These are phyloP conservation scores for Trichomonascaceae sp. DNA, from an alignment of 1,139 yeast species.

Conservation along the genomic window DNA sequence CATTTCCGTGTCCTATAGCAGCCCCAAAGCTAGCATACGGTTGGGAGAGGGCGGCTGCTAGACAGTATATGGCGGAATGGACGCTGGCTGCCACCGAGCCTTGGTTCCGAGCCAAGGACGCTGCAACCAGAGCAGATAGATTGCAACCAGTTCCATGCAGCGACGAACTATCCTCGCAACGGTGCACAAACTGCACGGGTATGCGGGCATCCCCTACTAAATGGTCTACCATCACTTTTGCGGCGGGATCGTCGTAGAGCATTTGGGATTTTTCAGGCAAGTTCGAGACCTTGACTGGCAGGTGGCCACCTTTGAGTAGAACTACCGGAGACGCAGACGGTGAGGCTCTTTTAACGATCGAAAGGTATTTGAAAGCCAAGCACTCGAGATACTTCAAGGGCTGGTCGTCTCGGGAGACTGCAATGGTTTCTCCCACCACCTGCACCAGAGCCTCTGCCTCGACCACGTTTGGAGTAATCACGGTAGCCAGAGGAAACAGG, in stretches of 20 bases:
- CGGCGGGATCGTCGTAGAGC: neutral
- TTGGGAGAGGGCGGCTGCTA: too few species aligned
- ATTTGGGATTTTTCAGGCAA: too few species aligned
- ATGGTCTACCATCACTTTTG: slow-evolving; percentile 37
- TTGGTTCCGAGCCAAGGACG: slow-evolving; percentile 65
- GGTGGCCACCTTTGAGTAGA: slow-evolving; percentile 77
- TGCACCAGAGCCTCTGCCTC: too few species aligned
- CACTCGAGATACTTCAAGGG: too few species aligned
- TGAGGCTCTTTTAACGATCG: too few species aligned
- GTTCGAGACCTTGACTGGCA: slow-evolving; percentile 18
- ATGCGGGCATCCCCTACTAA: slow-evolving; percentile 40
- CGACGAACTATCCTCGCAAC: slow-evolving; percentile 35
- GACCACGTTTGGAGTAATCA: slow-evolving; percentile 63
- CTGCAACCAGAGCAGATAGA: slow-evolving; percentile 66
- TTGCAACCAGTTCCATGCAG: slow-evolving; percentile 94
- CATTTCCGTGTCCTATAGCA: slow-evolving; percentile 43
- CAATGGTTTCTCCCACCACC: too few species aligned
- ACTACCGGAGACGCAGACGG: too few species aligned
- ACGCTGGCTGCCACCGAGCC: too few species aligned
- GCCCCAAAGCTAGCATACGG: slow-evolving; percentile 26
- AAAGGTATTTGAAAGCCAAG: too few species aligned
- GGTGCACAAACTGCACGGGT: slow-evolving; percentile 37
- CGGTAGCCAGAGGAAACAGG: slow-evolving; percentile 42
- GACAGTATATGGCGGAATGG: too few species aligned
- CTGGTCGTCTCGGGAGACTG: too few species aligned